phyloP scores from a whole-genome alignment of 805 yeast genomes.

The Cyberlindnera sargentensis region DNA sequence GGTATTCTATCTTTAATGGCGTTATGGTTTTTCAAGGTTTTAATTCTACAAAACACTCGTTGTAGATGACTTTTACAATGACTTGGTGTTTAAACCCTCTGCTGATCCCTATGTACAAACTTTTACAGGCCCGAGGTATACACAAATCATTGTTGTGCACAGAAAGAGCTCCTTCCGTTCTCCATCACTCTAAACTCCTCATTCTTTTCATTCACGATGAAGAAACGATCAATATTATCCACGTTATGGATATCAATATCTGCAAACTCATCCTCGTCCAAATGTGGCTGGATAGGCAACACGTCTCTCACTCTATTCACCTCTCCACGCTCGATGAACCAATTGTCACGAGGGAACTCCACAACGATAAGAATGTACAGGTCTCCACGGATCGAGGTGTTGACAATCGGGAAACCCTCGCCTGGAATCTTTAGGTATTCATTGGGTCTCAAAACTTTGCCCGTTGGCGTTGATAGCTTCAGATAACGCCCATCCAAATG shows the following conservation, averaged over 20 bases:
- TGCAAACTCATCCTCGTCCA: constrained; percentile 20
- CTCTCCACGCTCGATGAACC: constrained; percentile 76
- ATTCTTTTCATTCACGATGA: constrained; percentile 10
- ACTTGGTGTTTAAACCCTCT: no score
- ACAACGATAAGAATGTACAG: constrained; percentile 63
- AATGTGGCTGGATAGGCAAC: constrained; percentile 35
- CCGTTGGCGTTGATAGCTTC: constrained; percentile 57
- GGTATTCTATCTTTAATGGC: neutral
- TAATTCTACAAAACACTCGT: no score
- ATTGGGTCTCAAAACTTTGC: constrained; percentile 77
- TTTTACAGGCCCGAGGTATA: neutral
- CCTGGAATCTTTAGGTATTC: constrained; percentile 54
- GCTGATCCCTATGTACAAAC: no score
- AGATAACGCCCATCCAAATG: constrained; percentile 79
- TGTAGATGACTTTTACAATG: no score
- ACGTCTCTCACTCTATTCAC: constrained; percentile 44
- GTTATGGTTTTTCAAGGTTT: neutral
- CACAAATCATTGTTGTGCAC: constrained; percentile 28
- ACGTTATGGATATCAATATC: constrained; percentile 22
- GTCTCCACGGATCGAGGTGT: constrained; percentile 45
- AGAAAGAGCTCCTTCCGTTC: constrained; percentile 15
- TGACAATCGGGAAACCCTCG: constrained; percentile 78
- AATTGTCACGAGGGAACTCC: constrained; percentile 77
- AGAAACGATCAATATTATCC: constrained; percentile 12
- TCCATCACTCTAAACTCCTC: constrained; percentile 5